phyloP scores from a whole-genome alignment of 1,139 yeast species.

The Debaryomyces sp. region DNA sequence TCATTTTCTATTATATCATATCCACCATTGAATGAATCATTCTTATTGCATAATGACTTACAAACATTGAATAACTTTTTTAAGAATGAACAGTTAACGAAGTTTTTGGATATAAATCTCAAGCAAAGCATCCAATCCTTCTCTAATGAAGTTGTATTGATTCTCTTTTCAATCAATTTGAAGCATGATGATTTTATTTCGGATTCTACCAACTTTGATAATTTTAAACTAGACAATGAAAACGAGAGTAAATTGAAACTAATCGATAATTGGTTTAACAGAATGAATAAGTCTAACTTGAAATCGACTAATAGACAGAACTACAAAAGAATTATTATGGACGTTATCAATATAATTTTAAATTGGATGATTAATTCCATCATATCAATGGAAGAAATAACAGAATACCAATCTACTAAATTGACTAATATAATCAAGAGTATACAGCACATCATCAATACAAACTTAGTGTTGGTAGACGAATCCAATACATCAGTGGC shows the following conservation, averaged over 20 bases:
- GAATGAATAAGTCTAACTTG: constrained; percentile 26
- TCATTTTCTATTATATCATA: constrained; percentile 37
- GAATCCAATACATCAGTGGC: constrained; percentile 23
- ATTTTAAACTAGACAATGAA: constrained; percentile 25
- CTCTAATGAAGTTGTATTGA: constrained; percentile 22
- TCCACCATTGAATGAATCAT: constrained; percentile 36
- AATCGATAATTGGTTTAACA: constrained; percentile 29
- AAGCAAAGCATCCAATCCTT: constrained; percentile 24
- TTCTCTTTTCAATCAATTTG: constrained; percentile 21
- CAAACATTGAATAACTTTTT: constrained; percentile 23
- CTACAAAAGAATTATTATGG: constrained; percentile 30
- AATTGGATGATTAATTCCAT: constrained; percentile 33
- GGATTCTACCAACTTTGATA: constrained; percentile 14
- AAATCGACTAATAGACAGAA: constrained; percentile 28
- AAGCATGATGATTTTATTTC: constrained; percentile 17
- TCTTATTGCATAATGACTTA: constrained; percentile 40
- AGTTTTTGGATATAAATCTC: constrained; percentile 23
- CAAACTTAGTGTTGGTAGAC: constrained; percentile 11
- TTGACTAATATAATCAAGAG: constrained; percentile 29
- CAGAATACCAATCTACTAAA: constrained; percentile 38
- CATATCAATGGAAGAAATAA: constrained; percentile 33
- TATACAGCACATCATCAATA: neutral
- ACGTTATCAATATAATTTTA: constrained; percentile 33
- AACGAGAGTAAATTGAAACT: constrained; percentile 23
- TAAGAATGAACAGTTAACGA: constrained; percentile 19